These are phyloP conservation scores for Mycosphaerella sp. DNA, from an alignment of 2,329 filamentous ascomycete species.

Conservation along the genomic window DNA sequence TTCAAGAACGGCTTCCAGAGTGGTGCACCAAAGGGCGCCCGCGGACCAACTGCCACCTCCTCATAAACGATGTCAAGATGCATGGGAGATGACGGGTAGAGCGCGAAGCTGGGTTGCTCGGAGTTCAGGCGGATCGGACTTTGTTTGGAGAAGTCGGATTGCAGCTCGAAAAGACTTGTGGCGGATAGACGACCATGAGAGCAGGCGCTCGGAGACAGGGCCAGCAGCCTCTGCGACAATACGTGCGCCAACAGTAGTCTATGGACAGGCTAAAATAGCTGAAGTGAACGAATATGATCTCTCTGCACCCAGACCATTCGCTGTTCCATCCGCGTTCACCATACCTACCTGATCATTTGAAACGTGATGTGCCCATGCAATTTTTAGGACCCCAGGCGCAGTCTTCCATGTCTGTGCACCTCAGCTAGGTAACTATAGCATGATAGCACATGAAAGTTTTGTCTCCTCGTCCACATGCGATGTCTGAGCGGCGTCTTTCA, in stretches of 20 bases:
- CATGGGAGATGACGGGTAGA: constrained; percentile 16
- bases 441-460: too few species aligned
- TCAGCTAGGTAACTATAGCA: too few species aligned
- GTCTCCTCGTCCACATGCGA: too few species aligned
- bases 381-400: too few species aligned
- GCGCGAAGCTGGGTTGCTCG: constrained; percentile 20
- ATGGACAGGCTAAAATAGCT: constrained; percentile 13
- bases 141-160: constrained; percentile 9
- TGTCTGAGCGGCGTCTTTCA: too few species aligned
- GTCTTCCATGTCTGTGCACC: too few species aligned
- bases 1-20: constrained; percentile 98
- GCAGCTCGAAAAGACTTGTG: constrained; percentile 2
- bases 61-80: constrained; percentile 5
- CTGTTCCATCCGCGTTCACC: too few species aligned
- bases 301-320: constrained; percentile 6
- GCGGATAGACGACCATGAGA: constrained; percentile 1
- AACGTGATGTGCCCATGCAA: too few species aligned
- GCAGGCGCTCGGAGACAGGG: constrained; percentile 1
- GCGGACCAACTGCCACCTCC: constrained; percentile 43
- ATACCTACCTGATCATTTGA: too few species aligned
- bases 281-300: constrained; percentile 13
- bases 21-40: constrained; percentile 77
- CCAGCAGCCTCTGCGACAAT: constrained; percentile 8
- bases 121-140: constrained; percentile 18
- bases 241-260: constrained; percentile 8